Conservation (phyloP, 2,329 filamentous ascomycete species). For the Hirsutella rhossiliensis region DNA sequence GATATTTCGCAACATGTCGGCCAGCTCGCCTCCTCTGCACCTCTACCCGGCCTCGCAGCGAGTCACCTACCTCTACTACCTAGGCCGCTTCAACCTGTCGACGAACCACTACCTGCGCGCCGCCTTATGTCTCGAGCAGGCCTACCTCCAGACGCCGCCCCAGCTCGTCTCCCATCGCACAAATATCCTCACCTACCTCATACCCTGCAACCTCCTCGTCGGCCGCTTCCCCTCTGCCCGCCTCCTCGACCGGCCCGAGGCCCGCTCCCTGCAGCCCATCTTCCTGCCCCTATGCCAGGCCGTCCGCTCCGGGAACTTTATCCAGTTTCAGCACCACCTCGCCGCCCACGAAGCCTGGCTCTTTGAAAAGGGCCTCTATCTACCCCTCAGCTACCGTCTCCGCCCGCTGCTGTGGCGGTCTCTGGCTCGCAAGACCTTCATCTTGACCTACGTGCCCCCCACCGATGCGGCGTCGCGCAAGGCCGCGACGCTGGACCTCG, state of each 20-base stretch:
- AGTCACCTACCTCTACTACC: slow-evolving; percentile 88
- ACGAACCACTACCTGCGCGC: slow-evolving; percentile 75
- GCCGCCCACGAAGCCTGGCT: slow-evolving; percentile 59
- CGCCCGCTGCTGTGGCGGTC: slow-evolving; percentile 78
- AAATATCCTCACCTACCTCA: slow-evolving; percentile 71
- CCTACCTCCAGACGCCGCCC: slow-evolving; percentile 58
- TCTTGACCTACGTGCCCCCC: slow-evolving; percentile 64
- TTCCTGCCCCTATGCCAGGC: slow-evolving; percentile 65
- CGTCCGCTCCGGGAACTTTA: slow-evolving; percentile 62
- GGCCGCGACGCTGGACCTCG: slow-evolving; percentile 64
- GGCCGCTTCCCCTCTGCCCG: slow-evolving; percentile 64
- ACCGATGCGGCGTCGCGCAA: slow-evolving; percentile 39
- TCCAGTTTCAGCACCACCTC: slow-evolving; percentile 59
- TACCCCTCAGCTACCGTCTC: slow-evolving; percentile 64
- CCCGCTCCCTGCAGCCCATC: slow-evolving; percentile 44
- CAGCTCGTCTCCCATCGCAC: slow-evolving; percentile 60
- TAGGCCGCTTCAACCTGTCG: slow-evolving; percentile 80
- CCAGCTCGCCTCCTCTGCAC: slow-evolving; percentile 67
- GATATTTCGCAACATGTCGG: slow-evolving; percentile 79
- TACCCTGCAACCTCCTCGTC: slow-evolving; percentile 71
- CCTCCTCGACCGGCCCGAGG: slow-evolving; percentile 56
- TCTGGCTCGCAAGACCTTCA: slow-evolving; percentile 64
- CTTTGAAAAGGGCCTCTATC: slow-evolving; percentile 59
- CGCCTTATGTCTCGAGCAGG: slow-evolving; percentile 60
- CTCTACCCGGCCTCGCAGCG: slow-evolving; percentile 78